Conservation (phyloP, 768 basidiomycete genomes). For the Piloderma croceum region DNA sequence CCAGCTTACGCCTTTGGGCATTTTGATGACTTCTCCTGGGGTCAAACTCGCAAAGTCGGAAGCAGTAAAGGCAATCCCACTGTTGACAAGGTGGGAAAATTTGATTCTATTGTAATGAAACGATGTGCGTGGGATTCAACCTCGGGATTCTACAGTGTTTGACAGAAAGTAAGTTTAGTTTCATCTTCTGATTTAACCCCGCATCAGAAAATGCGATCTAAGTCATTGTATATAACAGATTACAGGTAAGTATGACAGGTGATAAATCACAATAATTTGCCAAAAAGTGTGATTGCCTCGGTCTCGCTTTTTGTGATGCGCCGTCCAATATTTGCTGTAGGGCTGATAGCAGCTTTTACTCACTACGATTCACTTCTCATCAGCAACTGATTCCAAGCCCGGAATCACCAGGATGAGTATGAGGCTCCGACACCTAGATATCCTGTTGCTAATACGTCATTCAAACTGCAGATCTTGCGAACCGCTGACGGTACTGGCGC, state of each 20-base stretch:
- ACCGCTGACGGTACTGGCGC: conserved; percentile 31
- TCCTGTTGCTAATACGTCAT: conserved; percentile 15
- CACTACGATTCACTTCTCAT: too few species aligned
- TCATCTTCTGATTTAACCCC: conserved; percentile 4
- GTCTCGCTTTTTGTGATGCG: too few species aligned
- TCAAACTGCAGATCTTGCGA: conserved; percentile 38
- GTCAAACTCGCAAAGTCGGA: conserved; percentile 80
- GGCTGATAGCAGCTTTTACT: too few species aligned
- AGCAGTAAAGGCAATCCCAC: conserved; percentile 67
- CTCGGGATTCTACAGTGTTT: conserved; percentile 70
- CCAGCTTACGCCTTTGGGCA: conserved; percentile 99
- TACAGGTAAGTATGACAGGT: conserved; percentile 38
- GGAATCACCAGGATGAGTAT: conserved; percentile 23
- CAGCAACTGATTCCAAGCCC: conserved; percentile 38
- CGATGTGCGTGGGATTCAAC: conserved; percentile 87
- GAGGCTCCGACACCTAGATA: conserved; percentile 8
- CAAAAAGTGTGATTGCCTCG: conserved; percentile 33
- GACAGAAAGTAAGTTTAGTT: conserved; percentile 62
- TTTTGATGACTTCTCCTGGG: conserved; percentile 98
- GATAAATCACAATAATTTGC: conserved; percentile 37
- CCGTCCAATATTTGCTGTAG: too few species aligned
- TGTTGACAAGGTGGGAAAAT: conserved; percentile 95
- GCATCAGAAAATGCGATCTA: conserved; percentile 55
- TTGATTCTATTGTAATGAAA: conserved; percentile 99
- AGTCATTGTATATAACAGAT: too few species aligned